Evolutionary conservation across 2,329 filamentous ascomycete genomes (phyloP).

Genomic region (Didymella exigua): DNA sequence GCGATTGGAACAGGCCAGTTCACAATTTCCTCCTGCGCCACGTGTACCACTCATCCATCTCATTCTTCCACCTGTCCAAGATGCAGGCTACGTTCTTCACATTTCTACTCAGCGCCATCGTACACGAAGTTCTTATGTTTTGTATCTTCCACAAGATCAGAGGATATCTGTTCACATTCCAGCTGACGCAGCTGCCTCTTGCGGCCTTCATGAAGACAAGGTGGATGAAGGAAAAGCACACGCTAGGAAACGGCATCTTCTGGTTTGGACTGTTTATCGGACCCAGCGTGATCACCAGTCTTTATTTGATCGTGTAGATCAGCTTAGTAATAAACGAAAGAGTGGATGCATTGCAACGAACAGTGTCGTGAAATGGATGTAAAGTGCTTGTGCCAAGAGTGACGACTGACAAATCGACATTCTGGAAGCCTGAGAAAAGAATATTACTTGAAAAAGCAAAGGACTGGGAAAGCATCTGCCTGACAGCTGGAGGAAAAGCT

Average conservation of each 20-base stretch:
- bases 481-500: neutral
- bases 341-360: neutral
- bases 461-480: neutral
- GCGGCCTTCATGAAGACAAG: conserved; percentile 70
- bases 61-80: conserved; percentile 71
- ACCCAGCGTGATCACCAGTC: conserved; percentile 65
- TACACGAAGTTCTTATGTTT: conserved; percentile 81
- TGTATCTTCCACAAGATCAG: conserved; percentile 79
- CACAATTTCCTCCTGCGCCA: conserved; percentile 79
- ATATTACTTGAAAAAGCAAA: neutral
- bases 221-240: conserved; percentile 66
- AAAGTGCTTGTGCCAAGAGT: neutral
- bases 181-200: conserved; percentile 76
- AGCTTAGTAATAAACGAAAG: neutral
- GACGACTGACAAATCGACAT: neutral
- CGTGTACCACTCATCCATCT: conserved; percentile 80
- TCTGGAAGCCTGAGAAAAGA: neutral
- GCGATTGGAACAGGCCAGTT: conserved; percentile 82
- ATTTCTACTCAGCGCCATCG: conserved; percentile 72
- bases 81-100: conserved; percentile 76
- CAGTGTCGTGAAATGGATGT: neutral
- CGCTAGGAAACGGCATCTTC: conserved; percentile 75
- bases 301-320: conserved; percentile 57
- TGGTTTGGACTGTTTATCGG: conserved; percentile 81
- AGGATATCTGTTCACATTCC: conserved; percentile 73